Evolutionary conservation across 345 rosid genomes (phyloP).

Genomic region (Salix brachista): DNA sequence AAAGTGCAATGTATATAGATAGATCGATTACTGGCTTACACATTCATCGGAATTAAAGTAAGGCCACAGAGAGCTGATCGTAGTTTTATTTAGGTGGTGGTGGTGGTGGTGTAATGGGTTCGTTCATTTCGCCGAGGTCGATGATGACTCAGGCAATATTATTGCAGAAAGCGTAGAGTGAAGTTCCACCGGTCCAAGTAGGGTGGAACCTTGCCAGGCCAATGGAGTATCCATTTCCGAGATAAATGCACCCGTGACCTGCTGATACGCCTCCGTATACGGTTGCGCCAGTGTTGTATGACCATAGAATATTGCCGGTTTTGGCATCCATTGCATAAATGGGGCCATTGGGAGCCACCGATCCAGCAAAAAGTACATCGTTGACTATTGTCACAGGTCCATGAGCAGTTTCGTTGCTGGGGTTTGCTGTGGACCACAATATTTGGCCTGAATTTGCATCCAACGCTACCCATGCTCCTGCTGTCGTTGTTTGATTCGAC

Average conservation of each 20-base stretch:
- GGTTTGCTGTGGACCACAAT: constrained; percentile 38
- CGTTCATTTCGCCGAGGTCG: too few species aligned
- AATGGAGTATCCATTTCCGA: constrained; percentile 36
- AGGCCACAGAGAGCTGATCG: too few species aligned
- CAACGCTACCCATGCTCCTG: constrained; percentile 44
- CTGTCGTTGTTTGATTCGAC: constrained; percentile 33
- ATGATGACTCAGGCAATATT: not conserved
- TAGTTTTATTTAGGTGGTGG: too few species aligned
- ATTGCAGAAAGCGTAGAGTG: constrained; percentile 35
- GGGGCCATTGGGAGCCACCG: constrained; percentile 41
- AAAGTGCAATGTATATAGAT: too few species aligned
- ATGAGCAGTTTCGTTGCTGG: constrained; percentile 36
- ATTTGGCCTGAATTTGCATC: constrained; percentile 37
- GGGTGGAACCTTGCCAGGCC: constrained; percentile 32
- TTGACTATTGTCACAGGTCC: constrained; percentile 37
- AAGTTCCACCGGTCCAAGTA: constrained; percentile 42
- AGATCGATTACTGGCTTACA: too few species aligned
- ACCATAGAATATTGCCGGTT: constrained; percentile 36
- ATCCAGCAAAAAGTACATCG: constrained; percentile 38
- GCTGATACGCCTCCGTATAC: constrained; percentile 38
- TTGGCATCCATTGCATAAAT: constrained; percentile 37
- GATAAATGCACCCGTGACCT: constrained; percentile 40
- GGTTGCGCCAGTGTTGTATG: constrained; percentile 39
- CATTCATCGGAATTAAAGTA: too few species aligned
- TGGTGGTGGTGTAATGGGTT: too few species aligned